Conservation (phyloP, 805 yeast genomes). For the Torulaspora delbrueckii region DNA sequence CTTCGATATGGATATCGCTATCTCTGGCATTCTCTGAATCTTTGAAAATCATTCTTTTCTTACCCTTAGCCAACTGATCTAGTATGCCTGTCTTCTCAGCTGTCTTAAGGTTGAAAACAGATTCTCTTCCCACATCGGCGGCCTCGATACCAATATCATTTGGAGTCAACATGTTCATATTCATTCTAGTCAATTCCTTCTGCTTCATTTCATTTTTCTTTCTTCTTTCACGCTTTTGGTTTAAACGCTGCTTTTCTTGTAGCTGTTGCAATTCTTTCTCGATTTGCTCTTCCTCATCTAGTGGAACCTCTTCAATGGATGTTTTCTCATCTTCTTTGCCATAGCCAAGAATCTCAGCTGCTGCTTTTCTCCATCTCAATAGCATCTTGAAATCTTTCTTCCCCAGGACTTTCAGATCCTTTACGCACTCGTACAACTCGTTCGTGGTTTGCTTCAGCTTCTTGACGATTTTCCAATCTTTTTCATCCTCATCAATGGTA, state of each 20-base stretch:
- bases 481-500: constrained; percentile 51
- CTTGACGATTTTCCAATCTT: constrained; percentile 66
- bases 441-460: constrained; percentile 72
- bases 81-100: constrained; percentile 86
- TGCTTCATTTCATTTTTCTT: constrained; percentile 76
- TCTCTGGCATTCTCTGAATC: constrained; percentile 51
- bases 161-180: constrained; percentile 93
- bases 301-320: constrained; percentile 59
- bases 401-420: constrained; percentile 90
- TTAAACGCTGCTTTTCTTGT: constrained; percentile 63
- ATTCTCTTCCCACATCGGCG: constrained; percentile 68
- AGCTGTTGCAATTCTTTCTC: constrained; percentile 78
- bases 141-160: constrained; percentile 92
- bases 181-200: constrained; percentile 84
- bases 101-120: constrained; percentile 74
- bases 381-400: constrained; percentile 85
- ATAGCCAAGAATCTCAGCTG: constrained; percentile 71
- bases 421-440: constrained; percentile 77
- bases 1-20: constrained; percentile 53
- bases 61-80: constrained; percentile 70
- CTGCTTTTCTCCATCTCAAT: constrained; percentile 82
- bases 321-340: constrained; percentile 48
- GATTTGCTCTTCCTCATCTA: constrained; percentile 85
- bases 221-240: constrained; percentile 75
- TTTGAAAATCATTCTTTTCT: constrained; percentile 55